phyloP scores from a whole-genome alignment of 768 basidiomycete species.

The Ramaria sp. region DNA sequence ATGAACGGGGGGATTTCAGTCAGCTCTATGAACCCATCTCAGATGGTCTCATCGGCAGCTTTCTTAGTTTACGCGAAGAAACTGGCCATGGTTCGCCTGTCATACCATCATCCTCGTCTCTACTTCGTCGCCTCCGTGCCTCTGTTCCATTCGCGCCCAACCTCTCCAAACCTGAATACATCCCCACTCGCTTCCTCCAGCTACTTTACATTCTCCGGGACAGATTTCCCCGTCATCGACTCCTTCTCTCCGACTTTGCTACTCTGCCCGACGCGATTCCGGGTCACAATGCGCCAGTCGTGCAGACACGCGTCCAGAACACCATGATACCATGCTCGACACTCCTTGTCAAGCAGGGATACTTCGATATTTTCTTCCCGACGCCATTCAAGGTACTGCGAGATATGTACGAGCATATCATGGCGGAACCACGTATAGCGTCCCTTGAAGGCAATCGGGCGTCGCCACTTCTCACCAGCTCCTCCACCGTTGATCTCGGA shows the following conservation, averaged over 20 bases:
- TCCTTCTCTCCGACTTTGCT: slow-evolving; percentile 89
- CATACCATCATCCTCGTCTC: slow-evolving; percentile 39
- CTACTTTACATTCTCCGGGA: slow-evolving; percentile 75
- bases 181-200: slow-evolving; percentile 83
- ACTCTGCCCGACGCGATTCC: slow-evolving; percentile 77
- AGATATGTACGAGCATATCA: slow-evolving; percentile 83
- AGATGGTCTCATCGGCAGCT: slow-evolving; percentile 76
- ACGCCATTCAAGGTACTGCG: slow-evolving; percentile 77
- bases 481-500: slow-evolving; percentile 42
- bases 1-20: slow-evolving; percentile 71
- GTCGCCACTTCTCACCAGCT: slow-evolving; percentile 41
- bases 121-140: slow-evolving; percentile 53
- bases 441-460: slow-evolving; percentile 26
- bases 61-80: slow-evolving; percentile 56
- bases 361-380: slow-evolving; percentile 98
- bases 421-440: slow-evolving; percentile 42
- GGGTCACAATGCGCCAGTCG: slow-evolving; percentile 78
- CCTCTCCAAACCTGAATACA: slow-evolving; percentile 75
- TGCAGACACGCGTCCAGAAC: slow-evolving; percentile 81
- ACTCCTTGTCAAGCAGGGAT: slow-evolving; percentile 87
- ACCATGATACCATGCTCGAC: slow-evolving; percentile 84
- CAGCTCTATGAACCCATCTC: slow-evolving; percentile 74
- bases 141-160: slow-evolving; percentile 85
- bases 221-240: slow-evolving; percentile 86
- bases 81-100: slow-evolving; percentile 31